phyloP scores from a whole-genome alignment of 768 basidiomycete species.

The Mycena amicta region DNA sequence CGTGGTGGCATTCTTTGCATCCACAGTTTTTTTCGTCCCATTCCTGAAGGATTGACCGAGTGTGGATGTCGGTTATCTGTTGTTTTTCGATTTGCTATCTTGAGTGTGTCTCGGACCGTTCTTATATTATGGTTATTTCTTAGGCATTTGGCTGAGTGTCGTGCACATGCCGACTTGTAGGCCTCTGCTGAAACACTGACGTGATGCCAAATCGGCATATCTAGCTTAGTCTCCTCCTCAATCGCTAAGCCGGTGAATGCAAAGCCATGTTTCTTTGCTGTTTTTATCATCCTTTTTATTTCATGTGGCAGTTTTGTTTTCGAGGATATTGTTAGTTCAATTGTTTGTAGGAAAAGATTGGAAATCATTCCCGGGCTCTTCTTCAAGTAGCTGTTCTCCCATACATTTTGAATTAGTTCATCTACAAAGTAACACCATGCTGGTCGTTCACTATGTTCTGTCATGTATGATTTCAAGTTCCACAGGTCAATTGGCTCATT shows the following conservation, averaged over 20 bases:
- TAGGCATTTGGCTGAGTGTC: neutral
- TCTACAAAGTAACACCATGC: slow-evolving; percentile 7
- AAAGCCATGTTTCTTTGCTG: neutral
- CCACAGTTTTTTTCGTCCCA: neutral
- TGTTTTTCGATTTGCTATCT: neutral
- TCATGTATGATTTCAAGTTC: slow-evolving; percentile 1
- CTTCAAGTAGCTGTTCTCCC: neutral
- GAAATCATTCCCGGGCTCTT: neutral
- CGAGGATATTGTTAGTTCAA: neutral
- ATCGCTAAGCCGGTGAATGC: neutral
- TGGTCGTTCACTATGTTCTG: neutral
- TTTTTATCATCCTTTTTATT: neutral
- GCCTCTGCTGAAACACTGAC: neutral
- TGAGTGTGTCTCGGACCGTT: neutral
- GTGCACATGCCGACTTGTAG: neutral
- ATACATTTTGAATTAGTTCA: neutral
- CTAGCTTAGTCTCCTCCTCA: neutral
- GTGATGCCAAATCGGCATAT: neutral
- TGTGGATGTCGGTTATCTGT: neutral
- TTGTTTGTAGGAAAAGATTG: slow-evolving; percentile 4
- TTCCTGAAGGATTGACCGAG: neutral
- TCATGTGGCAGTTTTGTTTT: neutral
- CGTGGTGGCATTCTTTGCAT: neutral
- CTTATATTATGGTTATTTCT: neutral
- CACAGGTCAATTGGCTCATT: slow-evolving; percentile 10